phyloP scores from a whole-genome alignment of 306 rosid genomes.

The Inga leiocalycina region DNA sequence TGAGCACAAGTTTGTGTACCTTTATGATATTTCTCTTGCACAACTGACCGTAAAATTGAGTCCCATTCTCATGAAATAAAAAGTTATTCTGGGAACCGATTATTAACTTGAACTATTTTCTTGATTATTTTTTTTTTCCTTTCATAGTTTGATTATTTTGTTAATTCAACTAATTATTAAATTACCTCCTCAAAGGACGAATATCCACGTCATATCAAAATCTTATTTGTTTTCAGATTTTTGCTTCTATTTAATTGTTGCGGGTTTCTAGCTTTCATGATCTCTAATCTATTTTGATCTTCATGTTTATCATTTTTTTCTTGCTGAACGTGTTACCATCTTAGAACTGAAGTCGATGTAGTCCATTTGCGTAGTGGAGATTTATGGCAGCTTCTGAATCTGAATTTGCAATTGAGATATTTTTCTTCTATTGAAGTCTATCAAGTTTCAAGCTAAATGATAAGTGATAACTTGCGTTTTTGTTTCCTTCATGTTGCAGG shows the following conservation, averaged over 20 bases:
- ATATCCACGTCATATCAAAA: background rate
- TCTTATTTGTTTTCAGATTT: conserved; percentile 10
- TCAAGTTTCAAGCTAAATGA: conserved; percentile 9
- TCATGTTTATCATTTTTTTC: background rate
- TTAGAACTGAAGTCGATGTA: conserved; percentile 2
- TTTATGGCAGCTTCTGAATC: conserved; percentile 30
- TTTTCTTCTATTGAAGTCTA: background rate
- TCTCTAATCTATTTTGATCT: conserved; percentile 10
- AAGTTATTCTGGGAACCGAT: background rate
- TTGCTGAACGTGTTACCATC: background rate
- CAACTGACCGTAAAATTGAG: conserved; percentile 2
- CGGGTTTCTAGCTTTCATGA: background rate
- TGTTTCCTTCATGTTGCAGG: conserved; percentile 47
- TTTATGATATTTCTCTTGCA: background rate
- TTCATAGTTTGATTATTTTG: background rate
- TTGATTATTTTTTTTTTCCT: background rate
- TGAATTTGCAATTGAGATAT: conserved; percentile 22
- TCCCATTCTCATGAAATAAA: background rate
- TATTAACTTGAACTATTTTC: background rate
- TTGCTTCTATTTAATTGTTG: conserved; percentile 23
- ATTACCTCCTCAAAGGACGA: background rate
- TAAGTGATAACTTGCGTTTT: conserved; percentile 3
- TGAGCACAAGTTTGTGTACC: conserved; percentile 10
- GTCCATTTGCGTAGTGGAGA: conserved; percentile 9
- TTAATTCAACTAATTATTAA: conserved; percentile 11